These are phyloP conservation scores for Fusarium camptoceras DNA, from an alignment of 2,329 filamentous ascomycete species.

Conservation along the genomic window DNA sequence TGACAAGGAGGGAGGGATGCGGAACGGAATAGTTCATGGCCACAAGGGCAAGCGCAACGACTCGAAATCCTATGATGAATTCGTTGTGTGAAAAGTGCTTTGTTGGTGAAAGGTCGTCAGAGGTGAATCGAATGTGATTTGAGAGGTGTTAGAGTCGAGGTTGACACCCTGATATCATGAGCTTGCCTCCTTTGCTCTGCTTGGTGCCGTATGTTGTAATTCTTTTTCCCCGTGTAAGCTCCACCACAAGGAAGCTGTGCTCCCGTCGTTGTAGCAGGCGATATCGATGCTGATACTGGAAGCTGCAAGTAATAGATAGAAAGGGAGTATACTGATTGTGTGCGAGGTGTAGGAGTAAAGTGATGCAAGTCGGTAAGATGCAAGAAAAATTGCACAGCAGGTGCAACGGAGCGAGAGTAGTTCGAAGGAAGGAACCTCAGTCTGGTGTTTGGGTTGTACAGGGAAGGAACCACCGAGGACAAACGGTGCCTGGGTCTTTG, in stretches of 20 bases:
- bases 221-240: conserved; percentile 5
- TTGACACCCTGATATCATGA: conserved; percentile 12
- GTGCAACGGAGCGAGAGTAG: conserved; percentile 36
- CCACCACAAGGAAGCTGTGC: conserved; percentile 30
- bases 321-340: conserved; percentile 22
- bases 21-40: conserved; percentile 25
- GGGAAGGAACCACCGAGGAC: conserved; percentile 32
- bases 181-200: conserved; percentile 1
- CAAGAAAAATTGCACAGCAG: conserved; percentile 34
- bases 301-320: conserved; percentile 24
- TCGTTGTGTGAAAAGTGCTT: neutral
- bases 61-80: neutral
- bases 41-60: conserved; percentile 14
- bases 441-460: conserved; percentile 34
- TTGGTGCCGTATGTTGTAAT: conserved; percentile 12
- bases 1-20: conserved; percentile 7
- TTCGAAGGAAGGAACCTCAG: conserved; percentile 20
- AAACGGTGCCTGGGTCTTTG: conserved; percentile 14
- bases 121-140: neutral
- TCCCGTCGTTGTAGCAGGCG: conserved; percentile 18
- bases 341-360: conserved; percentile 36
- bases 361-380: conserved; percentile 9
- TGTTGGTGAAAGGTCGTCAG: neutral
- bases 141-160: neutral
- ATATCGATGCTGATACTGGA: conserved; percentile 18